phyloP scores from a whole-genome alignment of 352 stramenopile species.

The Pythium brassicae region DNA sequence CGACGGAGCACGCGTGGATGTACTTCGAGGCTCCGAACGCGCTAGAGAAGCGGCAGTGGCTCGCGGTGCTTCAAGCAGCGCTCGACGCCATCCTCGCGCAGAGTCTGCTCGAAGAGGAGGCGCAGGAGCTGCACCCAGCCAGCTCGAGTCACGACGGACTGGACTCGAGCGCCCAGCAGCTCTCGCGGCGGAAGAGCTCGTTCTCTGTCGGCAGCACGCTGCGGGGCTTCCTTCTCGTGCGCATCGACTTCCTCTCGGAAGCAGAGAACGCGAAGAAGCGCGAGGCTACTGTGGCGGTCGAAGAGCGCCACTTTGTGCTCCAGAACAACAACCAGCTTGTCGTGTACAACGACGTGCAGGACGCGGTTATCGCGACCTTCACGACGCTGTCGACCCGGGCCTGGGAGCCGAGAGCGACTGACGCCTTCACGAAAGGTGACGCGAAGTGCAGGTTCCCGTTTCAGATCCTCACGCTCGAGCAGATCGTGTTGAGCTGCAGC shows the following conservation, averaged over 20 bases:
- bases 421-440: slow-evolving; percentile 11
- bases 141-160: neutral
- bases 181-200: slow-evolving; percentile 7
- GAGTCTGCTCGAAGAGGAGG: slow-evolving; percentile 38
- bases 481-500: slow-evolving; percentile 58
- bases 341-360: slow-evolving; percentile 26
- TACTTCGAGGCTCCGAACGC: slow-evolving; percentile 33
- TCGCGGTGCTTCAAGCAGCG: slow-evolving; percentile 43
- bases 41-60: slow-evolving; percentile 40
- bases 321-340: slow-evolving; percentile 45
- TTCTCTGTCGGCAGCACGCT: neutral
- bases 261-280: slow-evolving; percentile 19
- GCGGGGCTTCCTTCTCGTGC: slow-evolving; percentile 26
- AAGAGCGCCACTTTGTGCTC: slow-evolving; percentile 43
- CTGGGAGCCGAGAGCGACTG: slow-evolving; percentile 21
- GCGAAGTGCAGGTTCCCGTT: slow-evolving; percentile 47
- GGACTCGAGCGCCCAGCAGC: neutral
- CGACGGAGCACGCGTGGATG: slow-evolving; percentile 43
- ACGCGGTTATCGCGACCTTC: slow-evolving; percentile 30
- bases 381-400: slow-evolving; percentile 39
- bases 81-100: slow-evolving; percentile 44
- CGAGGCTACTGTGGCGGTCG: slow-evolving; percentile 24
- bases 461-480: slow-evolving; percentile 62
- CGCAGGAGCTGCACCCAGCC: slow-evolving; percentile 6
- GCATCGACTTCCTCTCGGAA: slow-evolving; percentile 26